Evolutionary conservation across 83 land plant genomes (phyloP).

Genomic region (Thuja plicata): DNA sequence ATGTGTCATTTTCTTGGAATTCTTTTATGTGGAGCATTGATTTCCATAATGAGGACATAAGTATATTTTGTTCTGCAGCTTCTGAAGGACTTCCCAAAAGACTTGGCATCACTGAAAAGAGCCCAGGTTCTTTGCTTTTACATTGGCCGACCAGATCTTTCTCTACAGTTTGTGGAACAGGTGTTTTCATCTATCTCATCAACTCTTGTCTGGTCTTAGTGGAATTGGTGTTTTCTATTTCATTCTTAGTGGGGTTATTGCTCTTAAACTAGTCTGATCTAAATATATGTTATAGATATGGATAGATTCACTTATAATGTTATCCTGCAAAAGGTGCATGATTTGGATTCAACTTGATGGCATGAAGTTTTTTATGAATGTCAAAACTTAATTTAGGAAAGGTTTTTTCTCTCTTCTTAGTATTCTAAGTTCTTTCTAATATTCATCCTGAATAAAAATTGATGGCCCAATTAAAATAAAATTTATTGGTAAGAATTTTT

Average conservation of each 20-base stretch:
- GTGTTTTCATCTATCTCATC: constrained; percentile 25
- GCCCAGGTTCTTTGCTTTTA: constrained; percentile 87
- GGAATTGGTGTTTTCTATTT: neutral
- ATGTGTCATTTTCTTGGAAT: neutral
- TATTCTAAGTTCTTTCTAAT: neutral
- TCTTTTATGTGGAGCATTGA: neutral
- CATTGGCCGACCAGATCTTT: constrained; percentile 74
- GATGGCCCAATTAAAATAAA: neutral
- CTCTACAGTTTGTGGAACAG: constrained; percentile 72
- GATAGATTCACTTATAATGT: neutral
- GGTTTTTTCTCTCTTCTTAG: neutral
- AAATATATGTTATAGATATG: neutral
- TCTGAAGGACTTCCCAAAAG: constrained; percentile 70
- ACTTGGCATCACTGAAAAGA: constrained; percentile 81
- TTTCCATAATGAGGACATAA: neutral
- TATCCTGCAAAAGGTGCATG: neutral
- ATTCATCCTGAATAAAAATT: neutral
- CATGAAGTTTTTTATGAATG: neutral
- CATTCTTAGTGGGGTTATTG: neutral
- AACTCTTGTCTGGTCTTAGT: neutral
- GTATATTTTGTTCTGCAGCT: constrained; percentile 47
- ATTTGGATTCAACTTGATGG: neutral
- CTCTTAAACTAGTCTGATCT: neutral
- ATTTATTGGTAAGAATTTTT: neutral
- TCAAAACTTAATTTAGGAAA: neutral